Evolutionary conservation across 345 rosid genomes (phyloP), one percentile per base, ranked within the genome.

Genomic region (Trapa bicornis): DNA sequence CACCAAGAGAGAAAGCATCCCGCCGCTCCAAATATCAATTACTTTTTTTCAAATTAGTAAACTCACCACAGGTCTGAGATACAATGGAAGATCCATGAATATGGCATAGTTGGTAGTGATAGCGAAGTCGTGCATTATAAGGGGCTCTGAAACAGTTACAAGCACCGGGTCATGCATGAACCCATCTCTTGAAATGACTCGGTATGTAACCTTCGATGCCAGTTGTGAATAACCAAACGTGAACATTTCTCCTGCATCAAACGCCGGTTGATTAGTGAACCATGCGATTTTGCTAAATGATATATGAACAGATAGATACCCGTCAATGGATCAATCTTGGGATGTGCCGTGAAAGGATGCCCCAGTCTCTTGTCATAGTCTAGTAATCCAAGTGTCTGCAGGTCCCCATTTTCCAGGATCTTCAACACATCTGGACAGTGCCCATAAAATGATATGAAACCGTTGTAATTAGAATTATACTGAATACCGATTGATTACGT

Each of bases 51-150:
- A 60, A 29, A 5, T 10, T 45, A 54, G 22, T 50, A 14, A 50
- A 50, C 72, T 58, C 81, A 93, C 98, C 98, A 87, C 80, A 45
- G 90, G 96, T 72, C 84, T 83, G 82, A 93, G 87, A 77, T 79
- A 81, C 82, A 88, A 39, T 39, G 99, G 97, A 75, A 90, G 95
- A 79, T 94, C 97, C 96, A 94, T 71, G 80, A 94, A 84, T 60
- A 58, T 75, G 67, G 96, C 95, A 83, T 89, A 94, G 72, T 80
- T 84, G 77, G 87, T 91, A 42, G 99, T 91, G 68, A 94, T 88
- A 56, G 96, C 99, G 79, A 94, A 90, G 82, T 94, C 97, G 71
- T 94, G 99, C 95, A 93, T 93, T 92, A 93, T 83, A 78, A 93
- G 73, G 47, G 97, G 89, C 29, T 80, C 85, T 37, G 95, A 54